Base-by-base conservation (phyloP, 2,329 filamentous ascomycete species). In the Talaromyces marneffei region DNA sequence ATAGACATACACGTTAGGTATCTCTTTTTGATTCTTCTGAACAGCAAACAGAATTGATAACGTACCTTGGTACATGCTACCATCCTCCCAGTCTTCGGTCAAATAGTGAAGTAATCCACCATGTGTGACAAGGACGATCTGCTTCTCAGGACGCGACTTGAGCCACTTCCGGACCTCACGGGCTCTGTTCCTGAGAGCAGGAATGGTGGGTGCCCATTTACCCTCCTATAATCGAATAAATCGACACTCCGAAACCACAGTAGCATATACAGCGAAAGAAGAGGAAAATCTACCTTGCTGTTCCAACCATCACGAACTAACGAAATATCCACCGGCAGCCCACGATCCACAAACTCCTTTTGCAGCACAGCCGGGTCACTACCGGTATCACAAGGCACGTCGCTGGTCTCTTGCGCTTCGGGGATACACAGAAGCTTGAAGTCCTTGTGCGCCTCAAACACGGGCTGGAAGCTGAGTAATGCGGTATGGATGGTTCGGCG, bases 101-200 rank as follows among this genome's bases (percentile, higher is more conserved):
- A 96, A 77, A 69, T 91, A 95, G 73, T 96, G 92, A 68, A 96
- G 72, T 67, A 92, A 89, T 0, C 89, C 90, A 1, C 92, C 92
- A 69, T 96, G 92, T 2, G 90, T 88, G 7, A 95, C 90, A 1
- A 92, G 81, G 0, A 88, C 85, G 29, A 96, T 83, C 67, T 93
- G 83, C 68, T 89, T 86, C 67, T 85, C 82, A 3, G 76, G 75
- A 25, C 78, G 69, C 9, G 65, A 69, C 67, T 76, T 77, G 63
- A 94, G 72, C 75, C 83, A 86, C 12, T 78, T 67, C 46, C 90
- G 79, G 5, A 85, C 85, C 25, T 79, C 80, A n/a, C 77, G 76
- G 0, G 89, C 88, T 16, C 90, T 79, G 33, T 75, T 78, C 64
- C 83, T 80, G 46, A 93, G 79, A 62, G 84, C 85, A 5, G 74